Evolutionary conservation across 2,329 filamentous ascomycete species (phyloP).

Genomic region (Fusarium citri): DNA sequence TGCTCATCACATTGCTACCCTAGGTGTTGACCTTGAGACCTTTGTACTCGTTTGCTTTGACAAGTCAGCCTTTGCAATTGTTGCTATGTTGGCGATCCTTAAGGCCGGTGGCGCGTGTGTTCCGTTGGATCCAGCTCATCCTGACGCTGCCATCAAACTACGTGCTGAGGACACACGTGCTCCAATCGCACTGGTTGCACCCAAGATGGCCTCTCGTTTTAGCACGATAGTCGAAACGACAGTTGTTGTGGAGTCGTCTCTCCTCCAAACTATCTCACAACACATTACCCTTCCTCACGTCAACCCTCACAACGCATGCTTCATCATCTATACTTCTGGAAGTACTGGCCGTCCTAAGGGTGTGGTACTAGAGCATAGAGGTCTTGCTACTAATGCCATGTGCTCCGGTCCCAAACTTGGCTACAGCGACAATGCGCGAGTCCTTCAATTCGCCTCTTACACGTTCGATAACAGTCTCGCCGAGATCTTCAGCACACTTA

Average conservation of each 20-base stretch:
- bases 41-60: slow-evolving; percentile 34
- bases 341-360: slow-evolving; percentile 33
- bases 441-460: slow-evolving; percentile 38
- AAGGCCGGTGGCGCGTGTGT: slow-evolving; percentile 36
- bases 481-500: slow-evolving; percentile 31
- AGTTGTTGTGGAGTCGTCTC: slow-evolving; percentile 15
- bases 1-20: slow-evolving; percentile 4
- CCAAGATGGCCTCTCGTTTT: slow-evolving; percentile 1
- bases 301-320: slow-evolving; percentile 26
- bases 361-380: slow-evolving; percentile 31
- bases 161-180: slow-evolving; percentile 26
- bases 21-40: slow-evolving; percentile 11
- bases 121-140: slow-evolving; percentile 33
- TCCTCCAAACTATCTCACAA: not conserved
- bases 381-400: slow-evolving; percentile 22
- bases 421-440: slow-evolving; percentile 18
- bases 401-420: slow-evolving; percentile 25
- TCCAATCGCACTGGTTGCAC: slow-evolving; percentile 25
- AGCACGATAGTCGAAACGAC: slow-evolving; percentile 7
- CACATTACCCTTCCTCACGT: not conserved
- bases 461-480: slow-evolving; percentile 36
- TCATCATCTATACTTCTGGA: slow-evolving; percentile 40
- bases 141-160: slow-evolving; percentile 30
- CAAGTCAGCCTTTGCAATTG: slow-evolving; percentile 28
- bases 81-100: slow-evolving; percentile 33